A percentile compares a stretch with the other conserved stretches of the same genome.
These are phyloP conservation scores for Excoecaria agallocha DNA, from an alignment of 345 rosid genomes.

Conservation along the genomic window DNA sequence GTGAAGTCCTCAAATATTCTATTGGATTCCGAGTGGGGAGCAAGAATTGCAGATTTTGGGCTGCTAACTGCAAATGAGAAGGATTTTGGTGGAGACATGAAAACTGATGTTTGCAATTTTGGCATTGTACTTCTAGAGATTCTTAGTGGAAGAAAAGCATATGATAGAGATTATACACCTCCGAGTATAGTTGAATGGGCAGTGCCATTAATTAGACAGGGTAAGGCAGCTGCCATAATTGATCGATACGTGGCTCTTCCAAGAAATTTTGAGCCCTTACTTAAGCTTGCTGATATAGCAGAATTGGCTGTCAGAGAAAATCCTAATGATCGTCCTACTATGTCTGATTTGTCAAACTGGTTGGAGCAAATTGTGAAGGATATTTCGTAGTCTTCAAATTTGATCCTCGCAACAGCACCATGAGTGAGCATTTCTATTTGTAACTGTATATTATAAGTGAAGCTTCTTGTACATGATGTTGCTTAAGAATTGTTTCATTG, in stretches of 20 bases:
- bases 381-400: conserved; percentile 39
- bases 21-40: conserved; percentile 84
- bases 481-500: not conserved
- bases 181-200: conserved; percentile 74
- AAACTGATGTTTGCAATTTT: conserved; percentile 62
- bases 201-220: conserved; percentile 58
- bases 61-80: conserved; percentile 51
- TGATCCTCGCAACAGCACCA: conserved; percentile 7
- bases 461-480: conserved; percentile 40
- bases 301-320: conserved; percentile 64
- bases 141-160: conserved; percentile 80
- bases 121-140: conserved; percentile 79
- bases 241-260: conserved; percentile 65
- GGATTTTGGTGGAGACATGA: conserved; percentile 47
- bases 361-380: conserved; percentile 68
- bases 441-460: conserved; percentile 42
- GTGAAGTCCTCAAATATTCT: conserved; percentile 77
- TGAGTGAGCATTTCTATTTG: conserved; percentile 23
- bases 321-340: conserved; percentile 64
- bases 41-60: conserved; percentile 82
- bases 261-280: conserved; percentile 77
- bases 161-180: conserved; percentile 59
- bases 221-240: conserved; percentile 60
- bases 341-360: conserved; percentile 53
- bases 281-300: conserved; percentile 76